Evolutionary conservation across 2,329 filamentous ascomycete species (phyloP).

Genomic region (Stenocarpella maydis): DNA sequence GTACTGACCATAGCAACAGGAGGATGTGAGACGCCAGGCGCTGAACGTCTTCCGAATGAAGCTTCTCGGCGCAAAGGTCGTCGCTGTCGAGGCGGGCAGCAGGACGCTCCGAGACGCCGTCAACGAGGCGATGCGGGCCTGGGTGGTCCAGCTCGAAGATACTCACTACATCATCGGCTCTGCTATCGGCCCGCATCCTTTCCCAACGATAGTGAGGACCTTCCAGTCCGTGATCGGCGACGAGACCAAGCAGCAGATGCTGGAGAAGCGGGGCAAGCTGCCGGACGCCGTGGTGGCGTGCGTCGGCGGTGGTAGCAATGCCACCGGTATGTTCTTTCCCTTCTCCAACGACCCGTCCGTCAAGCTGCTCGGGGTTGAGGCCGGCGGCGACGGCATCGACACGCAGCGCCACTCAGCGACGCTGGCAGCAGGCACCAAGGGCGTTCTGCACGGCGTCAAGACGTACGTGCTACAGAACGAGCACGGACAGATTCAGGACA

Average conservation of each 20-base stretch:
- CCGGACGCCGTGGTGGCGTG: constrained; percentile 97
- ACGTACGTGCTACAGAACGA: constrained; percentile 95
- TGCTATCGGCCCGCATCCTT: constrained; percentile 96
- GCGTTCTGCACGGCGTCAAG: constrained; percentile 93
- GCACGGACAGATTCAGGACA: constrained; percentile 92
- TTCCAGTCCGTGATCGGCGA: constrained; percentile 97
- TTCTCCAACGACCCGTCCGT: constrained; percentile 87
- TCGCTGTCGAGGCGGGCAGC: constrained; percentile 91
- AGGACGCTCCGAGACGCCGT: constrained; percentile 86
- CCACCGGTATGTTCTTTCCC: constrained; percentile 97
- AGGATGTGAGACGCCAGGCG: constrained; percentile 94
- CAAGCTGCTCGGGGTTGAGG: constrained; percentile 92
- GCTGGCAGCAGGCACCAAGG: constrained; percentile 84
- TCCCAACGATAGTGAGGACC: constrained; percentile 95
- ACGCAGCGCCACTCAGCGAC: constrained; percentile 89
- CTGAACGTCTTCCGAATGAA: constrained; percentile 99
- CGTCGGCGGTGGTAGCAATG: constrained; percentile 94
- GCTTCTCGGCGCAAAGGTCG: constrained; percentile 88
- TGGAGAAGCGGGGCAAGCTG: constrained; percentile 82
- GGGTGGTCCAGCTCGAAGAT: constrained; percentile 91
- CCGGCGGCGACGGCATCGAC: constrained; percentile 90
- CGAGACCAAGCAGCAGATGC: constrained; percentile 94
- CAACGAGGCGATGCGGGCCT: constrained; percentile 93
- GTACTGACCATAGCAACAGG: constrained; percentile 51
- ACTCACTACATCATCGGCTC: constrained; percentile 99